Base-by-base conservation (phyloP, 495 filamentous ascomycete genomes). In the Pyrenula aspistea region DNA sequence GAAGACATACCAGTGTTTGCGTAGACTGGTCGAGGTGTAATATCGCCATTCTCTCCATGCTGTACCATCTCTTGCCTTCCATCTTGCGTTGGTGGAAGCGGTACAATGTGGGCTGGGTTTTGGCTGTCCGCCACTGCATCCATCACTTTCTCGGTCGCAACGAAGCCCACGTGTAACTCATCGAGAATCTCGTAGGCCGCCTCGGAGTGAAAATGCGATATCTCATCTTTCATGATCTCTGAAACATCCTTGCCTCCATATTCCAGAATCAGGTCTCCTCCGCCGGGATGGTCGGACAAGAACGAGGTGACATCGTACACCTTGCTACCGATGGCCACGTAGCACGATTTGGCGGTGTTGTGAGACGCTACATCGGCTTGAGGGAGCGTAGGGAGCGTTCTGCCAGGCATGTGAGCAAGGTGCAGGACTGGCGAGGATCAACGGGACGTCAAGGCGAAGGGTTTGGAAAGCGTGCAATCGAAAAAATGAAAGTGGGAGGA, bases 291-390 rank as follows among this genome's bases (percentile, higher is more conserved):
- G 58, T 87, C 82, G 52, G 85, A 77, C 55, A 96, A 66, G 64
- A 99, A 99, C 23, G 83, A 76, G 22, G 94, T 95, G 58, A 99
- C 80, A 77, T 99, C 90, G 80, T 89, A 97, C 62, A 97, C 93
- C 61, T 91, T 92, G 23, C 77, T 78, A 31, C 89, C 93, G 49
- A 96, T 68, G 0, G 88, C 91, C 60, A 99, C 89, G 76, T 90
- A 99, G 78, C 94, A 97, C 22, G 88, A 94, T 67, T 91, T 84
- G 47, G 67, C 70, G 51, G 78, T 85, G 64, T 89, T 94, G 68
- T 92, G 89, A 60, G 83, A 76, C 65, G 82, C 81, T 61, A 99
- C 83, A 66, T 97, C 88, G 57, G 83, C 79, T 62, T 76, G 70
- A 25, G 85, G 83, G 64, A 96, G 82, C 21, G 83, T 93, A 48